Evolutionary conservation across 192 early-diverging fungal genomes (phyloP).

Genomic region (Linnemannia exigua): DNA sequence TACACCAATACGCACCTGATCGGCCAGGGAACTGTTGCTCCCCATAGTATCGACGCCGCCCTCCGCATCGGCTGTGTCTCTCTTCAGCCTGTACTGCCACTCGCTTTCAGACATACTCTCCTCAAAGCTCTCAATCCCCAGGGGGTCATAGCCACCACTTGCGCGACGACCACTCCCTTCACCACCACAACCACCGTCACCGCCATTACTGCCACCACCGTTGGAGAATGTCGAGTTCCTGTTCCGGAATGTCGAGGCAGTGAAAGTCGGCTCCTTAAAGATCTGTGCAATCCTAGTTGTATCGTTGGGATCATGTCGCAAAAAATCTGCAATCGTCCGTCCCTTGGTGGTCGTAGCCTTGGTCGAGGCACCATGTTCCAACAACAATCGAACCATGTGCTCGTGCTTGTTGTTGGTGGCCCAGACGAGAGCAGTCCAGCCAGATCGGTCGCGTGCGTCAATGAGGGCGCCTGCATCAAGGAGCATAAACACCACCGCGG

Average conservation of each 20-base stretch:
- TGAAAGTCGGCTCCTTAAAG: constrained; percentile 40
- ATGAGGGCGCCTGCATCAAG: constrained; percentile 81
- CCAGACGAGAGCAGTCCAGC: constrained; percentile 96
- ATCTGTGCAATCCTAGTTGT: constrained; percentile 65
- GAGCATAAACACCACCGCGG: constrained; percentile 74
- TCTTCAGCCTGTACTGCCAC: constrained; percentile 20
- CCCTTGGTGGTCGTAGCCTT: constrained; percentile 75
- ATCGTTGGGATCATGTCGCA: constrained; percentile 60
- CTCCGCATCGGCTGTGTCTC: not conserved
- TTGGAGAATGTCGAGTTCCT: not conserved
- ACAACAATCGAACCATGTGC: constrained; percentile 76
- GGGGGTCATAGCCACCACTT: not conserved
- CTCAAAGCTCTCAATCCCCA: constrained; percentile 15
- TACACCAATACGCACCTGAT: constrained; percentile 32
- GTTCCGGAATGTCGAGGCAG: not conserved
- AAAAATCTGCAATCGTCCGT: constrained; percentile 80
- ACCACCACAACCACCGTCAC: not conserved
- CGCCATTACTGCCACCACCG: not conserved
- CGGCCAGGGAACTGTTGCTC: not conserved
- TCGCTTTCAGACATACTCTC: constrained; percentile 37
- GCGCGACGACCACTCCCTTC: not conserved
- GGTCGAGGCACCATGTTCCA: constrained; percentile 83
- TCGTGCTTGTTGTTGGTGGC: constrained; percentile 86
- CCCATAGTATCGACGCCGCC: not conserved
- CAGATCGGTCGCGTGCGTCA: constrained; percentile 83